Percentiles rank a stretch among this genome's conserved stretches.
Conservation (phyloP, 2,329 filamentous ascomycete genomes). For the Trichoderma koningii region DNA sequence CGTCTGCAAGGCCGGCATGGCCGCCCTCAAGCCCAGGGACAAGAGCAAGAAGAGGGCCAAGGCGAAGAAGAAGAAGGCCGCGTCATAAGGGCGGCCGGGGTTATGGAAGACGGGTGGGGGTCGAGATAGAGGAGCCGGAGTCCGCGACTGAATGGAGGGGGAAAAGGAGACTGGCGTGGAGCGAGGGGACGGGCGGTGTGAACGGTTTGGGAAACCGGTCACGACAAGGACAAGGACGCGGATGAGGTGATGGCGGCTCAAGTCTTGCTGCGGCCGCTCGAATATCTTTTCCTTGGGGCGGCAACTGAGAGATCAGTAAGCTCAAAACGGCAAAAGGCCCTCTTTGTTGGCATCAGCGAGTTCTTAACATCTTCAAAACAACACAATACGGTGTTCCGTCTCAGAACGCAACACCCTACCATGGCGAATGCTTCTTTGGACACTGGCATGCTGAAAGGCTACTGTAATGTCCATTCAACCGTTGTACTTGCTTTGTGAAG, state of each 20-base stretch:
- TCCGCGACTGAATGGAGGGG: slow-evolving; percentile 22
- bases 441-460: too few relatives aligned
- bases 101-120: too few relatives aligned
- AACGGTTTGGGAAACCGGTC: neutral
- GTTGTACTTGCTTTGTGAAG: neutral
- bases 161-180: neutral
- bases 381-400: neutral
- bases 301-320: neutral
- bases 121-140: too few relatives aligned
- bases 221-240: neutral
- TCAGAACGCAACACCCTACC: neutral
- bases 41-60: slow-evolving; percentile 82
- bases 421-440: neutral
- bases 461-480: too few relatives aligned
- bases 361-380: neutral
- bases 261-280: too few relatives aligned
- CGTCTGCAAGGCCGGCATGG: slow-evolving; percentile 86
- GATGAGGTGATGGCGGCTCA: neutral
- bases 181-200: neutral
- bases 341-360: neutral
- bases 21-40: slow-evolving; percentile 87
- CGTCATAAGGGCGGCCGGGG: slow-evolving; percentile 11
- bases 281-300: too few relatives aligned
- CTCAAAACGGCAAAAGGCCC: neutral
- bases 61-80: slow-evolving; percentile 68